These are phyloP conservation scores for Parastagonospora nodorum DNA, from an alignment of 2,329 filamentous ascomycete species.

Conservation along the genomic window DNA sequence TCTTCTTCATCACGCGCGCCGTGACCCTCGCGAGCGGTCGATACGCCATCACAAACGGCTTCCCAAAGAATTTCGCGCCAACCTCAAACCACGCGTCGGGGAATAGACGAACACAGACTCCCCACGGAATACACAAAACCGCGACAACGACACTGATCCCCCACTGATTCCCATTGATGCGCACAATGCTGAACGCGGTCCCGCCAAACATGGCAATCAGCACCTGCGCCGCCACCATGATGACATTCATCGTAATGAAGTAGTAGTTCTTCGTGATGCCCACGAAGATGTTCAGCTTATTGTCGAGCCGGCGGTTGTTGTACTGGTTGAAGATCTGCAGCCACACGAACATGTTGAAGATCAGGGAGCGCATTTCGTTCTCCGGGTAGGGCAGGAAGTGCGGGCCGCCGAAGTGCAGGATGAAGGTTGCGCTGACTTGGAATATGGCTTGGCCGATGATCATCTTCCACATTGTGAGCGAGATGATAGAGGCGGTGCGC, in stretches of 20 bases:
- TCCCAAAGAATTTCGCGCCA: conserved; percentile 25
- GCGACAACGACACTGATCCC: conserved; percentile 58
- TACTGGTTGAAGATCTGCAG: conserved; percentile 99
- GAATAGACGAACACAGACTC: conserved; percentile 55
- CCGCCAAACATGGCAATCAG: conserved; percentile 85
- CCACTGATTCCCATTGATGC: conserved; percentile 59
- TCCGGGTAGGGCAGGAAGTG: conserved; percentile 64
- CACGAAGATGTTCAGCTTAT: conserved; percentile 93
- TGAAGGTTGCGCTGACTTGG: conserved; percentile 77
- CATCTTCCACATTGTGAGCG: conserved; percentile 96
- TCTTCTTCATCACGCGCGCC: conserved; percentile 12
- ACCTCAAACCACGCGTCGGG: conserved; percentile 50
- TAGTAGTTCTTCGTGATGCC: conserved; percentile 82
- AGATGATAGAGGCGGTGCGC: conserved; percentile 77
- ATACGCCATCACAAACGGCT: conserved; percentile 31
- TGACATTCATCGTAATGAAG: conserved; percentile 80
- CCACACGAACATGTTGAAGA: conserved; percentile 98
- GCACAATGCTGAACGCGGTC: conserved; percentile 58
- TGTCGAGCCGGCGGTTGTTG: conserved; percentile 94
- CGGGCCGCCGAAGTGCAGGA: conserved; percentile 76
- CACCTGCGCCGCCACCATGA: conserved; percentile 88
- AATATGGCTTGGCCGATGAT: conserved; percentile 90
- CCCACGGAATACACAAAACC: conserved; percentile 57
- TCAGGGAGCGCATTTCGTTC: conserved; percentile 67
- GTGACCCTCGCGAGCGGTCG: conserved; percentile 20